Percentiles rank a stretch among this genome's conserved stretches.
Evolutionary conservation across 345 rosid genomes (phyloP).

Genomic region (Gossypium longicalyx): DNA sequence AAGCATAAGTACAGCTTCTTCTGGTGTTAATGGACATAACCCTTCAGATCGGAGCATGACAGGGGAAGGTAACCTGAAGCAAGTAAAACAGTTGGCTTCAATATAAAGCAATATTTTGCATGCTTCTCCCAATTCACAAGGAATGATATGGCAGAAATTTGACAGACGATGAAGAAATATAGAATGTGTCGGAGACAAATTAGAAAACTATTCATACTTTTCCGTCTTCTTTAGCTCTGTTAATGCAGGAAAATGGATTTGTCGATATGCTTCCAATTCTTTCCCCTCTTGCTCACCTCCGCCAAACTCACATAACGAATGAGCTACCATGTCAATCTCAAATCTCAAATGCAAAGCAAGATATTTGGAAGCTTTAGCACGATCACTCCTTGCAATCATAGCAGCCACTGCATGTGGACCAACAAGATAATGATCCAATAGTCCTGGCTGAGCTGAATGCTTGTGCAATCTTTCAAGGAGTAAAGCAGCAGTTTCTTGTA

Average conservation of each 20-base stretch:
- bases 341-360: conserved; percentile 85
- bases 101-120: conserved; percentile 28
- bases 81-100: conserved; percentile 33
- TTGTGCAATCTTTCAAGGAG: conserved; percentile 70
- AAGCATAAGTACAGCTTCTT: conserved; percentile 91
- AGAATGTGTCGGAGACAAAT: background rate
- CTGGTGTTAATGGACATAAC: conserved; percentile 86
- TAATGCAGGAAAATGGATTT: conserved; percentile 81
- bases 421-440: conserved; percentile 65
- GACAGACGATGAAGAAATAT: background rate
- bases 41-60: conserved; percentile 73
- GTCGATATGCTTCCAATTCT: conserved; percentile 78
- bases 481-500: conserved; percentile 79
- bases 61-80: conserved; percentile 71
- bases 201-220: conserved; percentile 35
- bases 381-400: conserved; percentile 32
- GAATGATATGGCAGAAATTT: background rate
- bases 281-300: conserved; percentile 73
- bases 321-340: conserved; percentile 98
- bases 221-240: conserved; percentile 50
- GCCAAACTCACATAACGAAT: conserved; percentile 89
- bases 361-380: conserved; percentile 58
- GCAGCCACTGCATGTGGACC: conserved; percentile 58
- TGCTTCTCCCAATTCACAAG: background rate
- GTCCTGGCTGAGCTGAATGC: conserved; percentile 44